These are phyloP conservation scores for Agaricus blazei DNA, from an alignment of 768 basidiomycete species.

Conservation along the genomic window DNA sequence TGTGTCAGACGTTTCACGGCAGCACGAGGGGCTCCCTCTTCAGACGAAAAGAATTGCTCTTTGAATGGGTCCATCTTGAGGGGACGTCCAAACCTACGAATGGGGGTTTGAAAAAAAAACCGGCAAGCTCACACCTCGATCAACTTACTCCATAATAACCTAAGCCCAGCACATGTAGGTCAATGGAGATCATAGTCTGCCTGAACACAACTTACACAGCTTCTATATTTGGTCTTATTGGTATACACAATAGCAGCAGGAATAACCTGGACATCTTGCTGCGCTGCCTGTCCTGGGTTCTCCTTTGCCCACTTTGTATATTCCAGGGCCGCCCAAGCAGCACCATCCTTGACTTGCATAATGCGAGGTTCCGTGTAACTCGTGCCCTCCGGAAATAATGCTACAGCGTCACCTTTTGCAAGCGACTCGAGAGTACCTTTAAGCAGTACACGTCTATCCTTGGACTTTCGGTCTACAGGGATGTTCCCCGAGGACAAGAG, in stretches of 20 bases:
- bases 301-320: conserved; percentile 76
- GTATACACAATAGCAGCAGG: conserved; percentile 92
- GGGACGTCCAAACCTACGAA: conserved; percentile 70
- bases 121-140: conserved; percentile 2
- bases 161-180: conserved; percentile 18
- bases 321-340: conserved; percentile 92
- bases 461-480: conserved; percentile 91
- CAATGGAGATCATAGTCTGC: background rate
- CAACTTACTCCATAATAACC: conserved; percentile 70
- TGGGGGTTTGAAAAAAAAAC: background rate
- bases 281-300: conserved; percentile 38
- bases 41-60: conserved; percentile 67
- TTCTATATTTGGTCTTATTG: conserved; percentile 93
- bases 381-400: conserved; percentile 91
- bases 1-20: conserved; percentile 87
- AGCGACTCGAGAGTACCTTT: conserved; percentile 86
- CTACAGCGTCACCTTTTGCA: conserved; percentile 74
- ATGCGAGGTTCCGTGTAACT: conserved; percentile 92
- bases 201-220: conserved; percentile 54
- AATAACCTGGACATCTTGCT: conserved; percentile 57
- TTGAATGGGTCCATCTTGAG: conserved; percentile 72
- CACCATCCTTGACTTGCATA: conserved; percentile 91
- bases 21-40: conserved; percentile 63
- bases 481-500: conserved; percentile 93
- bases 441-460: conserved; percentile 87